Evolutionary conservation across 106 monocot genomes (phyloP).

Genomic region (Dioscorea zingiberensis): DNA sequence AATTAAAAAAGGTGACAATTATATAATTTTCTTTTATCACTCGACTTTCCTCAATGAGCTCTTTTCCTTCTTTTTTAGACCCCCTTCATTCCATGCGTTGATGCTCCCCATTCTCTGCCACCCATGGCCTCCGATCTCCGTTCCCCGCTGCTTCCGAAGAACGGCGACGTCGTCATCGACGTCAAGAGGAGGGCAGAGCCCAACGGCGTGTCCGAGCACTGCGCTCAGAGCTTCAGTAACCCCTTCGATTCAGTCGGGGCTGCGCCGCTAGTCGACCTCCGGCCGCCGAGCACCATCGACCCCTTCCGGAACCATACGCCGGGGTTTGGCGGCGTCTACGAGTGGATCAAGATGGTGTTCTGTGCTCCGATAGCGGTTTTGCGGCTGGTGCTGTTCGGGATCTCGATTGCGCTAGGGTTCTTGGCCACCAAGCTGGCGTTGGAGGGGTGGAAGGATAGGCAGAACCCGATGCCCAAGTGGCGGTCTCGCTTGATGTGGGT

Average conservation of each 20-base stretch:
- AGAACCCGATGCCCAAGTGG: conserved; percentile 77
- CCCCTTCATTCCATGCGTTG: neutral
- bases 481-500: conserved; percentile 81
- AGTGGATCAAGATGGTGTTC: conserved; percentile 51
- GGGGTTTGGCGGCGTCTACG: conserved; percentile 40
- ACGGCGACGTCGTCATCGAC: neutral
- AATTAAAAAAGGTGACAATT: too few species aligned
- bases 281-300: conserved; percentile 37
- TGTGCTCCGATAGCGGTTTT: conserved; percentile 39
- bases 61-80: neutral
- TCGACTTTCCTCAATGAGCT: neutral
- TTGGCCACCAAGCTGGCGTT: conserved; percentile 61
- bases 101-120: neutral
- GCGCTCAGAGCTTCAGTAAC: conserved; percentile 9
- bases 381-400: conserved; percentile 61
- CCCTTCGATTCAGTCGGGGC: conserved; percentile 63
- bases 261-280: conserved; percentile 10
- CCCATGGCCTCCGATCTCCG: neutral
- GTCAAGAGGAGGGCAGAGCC: neutral
- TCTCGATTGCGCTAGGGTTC: conserved; percentile 58
- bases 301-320: conserved; percentile 90
- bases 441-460: conserved; percentile 70
- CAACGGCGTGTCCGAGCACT: too few species aligned
- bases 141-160: neutral
- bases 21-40: neutral